Conservation (phyloP, 768 basidiomycete genomes). For the Floccularia luteovirens region DNA sequence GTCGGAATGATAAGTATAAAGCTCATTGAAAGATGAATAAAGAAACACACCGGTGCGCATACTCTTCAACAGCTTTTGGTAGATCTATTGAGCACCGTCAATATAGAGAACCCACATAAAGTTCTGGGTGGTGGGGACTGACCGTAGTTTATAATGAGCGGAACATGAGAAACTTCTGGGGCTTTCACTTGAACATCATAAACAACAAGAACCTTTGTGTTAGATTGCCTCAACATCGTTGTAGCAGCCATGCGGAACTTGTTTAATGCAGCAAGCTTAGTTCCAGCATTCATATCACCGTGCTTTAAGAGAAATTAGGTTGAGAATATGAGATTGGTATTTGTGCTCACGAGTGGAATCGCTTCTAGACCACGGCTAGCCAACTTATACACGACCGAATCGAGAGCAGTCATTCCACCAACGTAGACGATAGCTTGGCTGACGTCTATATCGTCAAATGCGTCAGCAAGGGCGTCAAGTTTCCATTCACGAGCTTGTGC, state of each 20-base stretch:
- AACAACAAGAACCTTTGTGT: constrained; percentile 77
- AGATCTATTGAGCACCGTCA: no score
- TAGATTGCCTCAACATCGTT: constrained; percentile 54
- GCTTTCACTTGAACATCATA: constrained; percentile 92
- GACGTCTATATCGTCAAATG: constrained; percentile 83
- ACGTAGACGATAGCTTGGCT: constrained; percentile 81
- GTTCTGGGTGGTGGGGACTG: constrained; percentile 7
- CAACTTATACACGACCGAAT: constrained; percentile 86
- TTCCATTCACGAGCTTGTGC: constrained; percentile 92
- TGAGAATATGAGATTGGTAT: constrained; percentile 7
- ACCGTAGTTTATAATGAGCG: constrained; percentile 96
- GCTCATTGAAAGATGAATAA: background rate
- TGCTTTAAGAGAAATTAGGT: constrained; percentile 41
- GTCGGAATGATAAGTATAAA: constrained; percentile 6
- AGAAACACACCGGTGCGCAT: constrained; percentile 74
- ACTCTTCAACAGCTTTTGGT: constrained; percentile 94
- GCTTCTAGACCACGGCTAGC: constrained; percentile 82
- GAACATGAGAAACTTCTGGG: constrained; percentile 83
- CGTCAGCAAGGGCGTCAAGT: constrained; percentile 82
- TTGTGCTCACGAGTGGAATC: constrained; percentile 67
- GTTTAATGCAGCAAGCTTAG: constrained; percentile 75
- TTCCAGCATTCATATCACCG: constrained; percentile 84
- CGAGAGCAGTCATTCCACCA: constrained; percentile 80
- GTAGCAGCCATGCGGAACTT: constrained; percentile 66
- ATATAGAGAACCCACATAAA: background rate